Conservation (phyloP, 2,329 filamentous ascomycete species). For the Ophiostoma tasmaniense region DNA sequence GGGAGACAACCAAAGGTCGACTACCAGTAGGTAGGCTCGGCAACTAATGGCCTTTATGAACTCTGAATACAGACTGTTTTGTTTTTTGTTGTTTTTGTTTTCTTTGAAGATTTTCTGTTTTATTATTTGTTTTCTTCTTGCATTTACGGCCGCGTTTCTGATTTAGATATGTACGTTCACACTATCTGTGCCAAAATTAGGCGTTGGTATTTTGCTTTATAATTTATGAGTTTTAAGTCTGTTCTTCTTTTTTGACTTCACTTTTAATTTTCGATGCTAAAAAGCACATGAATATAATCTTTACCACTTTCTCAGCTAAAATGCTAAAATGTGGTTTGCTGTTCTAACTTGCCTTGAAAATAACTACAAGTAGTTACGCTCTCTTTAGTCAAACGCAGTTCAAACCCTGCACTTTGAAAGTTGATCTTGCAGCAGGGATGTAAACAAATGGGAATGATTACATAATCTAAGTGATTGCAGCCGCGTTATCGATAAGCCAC, state of each 20-base stretch:
- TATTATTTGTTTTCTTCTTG: neutral
- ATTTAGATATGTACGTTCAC: neutral
- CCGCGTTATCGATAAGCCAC: conserved; percentile 14
- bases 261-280: too few relatives aligned
- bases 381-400: too few relatives aligned
- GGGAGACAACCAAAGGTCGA: conserved; percentile 28
- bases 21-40: conserved; percentile 16
- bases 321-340: too few relatives aligned
- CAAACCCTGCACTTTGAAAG: too few relatives aligned
- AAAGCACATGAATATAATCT: too few relatives aligned
- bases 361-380: too few relatives aligned
- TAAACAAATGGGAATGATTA: neutral
- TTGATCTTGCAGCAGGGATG: neutral
- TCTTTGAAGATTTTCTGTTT: neutral
- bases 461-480: neutral
- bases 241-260: too few relatives aligned
- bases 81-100: neutral
- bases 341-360: too few relatives aligned
- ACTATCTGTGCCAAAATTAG: neutral
- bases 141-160: neutral
- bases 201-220: neutral
- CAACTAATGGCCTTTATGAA: neutral
- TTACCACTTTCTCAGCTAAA: too few relatives aligned
- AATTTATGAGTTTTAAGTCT: neutral
- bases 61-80: neutral